phyloP scores from a whole-genome alignment of 2,329 filamentous ascomycete species.

The Mycosphaerella sp. region DNA sequence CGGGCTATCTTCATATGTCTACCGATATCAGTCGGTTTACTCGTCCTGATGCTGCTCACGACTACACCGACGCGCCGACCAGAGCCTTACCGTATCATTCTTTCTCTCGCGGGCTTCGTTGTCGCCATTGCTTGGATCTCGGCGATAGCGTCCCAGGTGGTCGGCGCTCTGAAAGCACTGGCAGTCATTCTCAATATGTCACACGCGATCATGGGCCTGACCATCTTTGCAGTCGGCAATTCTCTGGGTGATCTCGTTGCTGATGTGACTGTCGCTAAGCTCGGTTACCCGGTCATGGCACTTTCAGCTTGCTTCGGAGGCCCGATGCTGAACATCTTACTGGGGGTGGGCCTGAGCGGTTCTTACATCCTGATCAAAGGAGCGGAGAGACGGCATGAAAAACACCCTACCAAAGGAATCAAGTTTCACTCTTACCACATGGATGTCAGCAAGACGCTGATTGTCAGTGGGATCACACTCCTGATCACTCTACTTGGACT shows the following conservation, averaged over 20 bases:
- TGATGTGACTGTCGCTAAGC: conserved; percentile 84
- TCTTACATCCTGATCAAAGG: conserved; percentile 75
- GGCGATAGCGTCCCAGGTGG: conserved; percentile 90
- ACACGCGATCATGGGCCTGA: conserved; percentile 89
- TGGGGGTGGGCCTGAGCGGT: conserved; percentile 88
- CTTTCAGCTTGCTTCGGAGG: conserved; percentile 93
- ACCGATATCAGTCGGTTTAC: conserved; percentile 55
- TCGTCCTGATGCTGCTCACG: conserved; percentile 60
- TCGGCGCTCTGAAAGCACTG: conserved; percentile 86
- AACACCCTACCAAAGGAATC: conserved; percentile 59
- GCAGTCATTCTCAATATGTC: conserved; percentile 89
- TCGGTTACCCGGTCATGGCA: conserved; percentile 97
- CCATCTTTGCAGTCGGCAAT: conserved; percentile 94
- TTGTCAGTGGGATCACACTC: conserved; percentile 79
- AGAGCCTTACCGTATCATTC: conserved; percentile 60
- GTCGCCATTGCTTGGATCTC: conserved; percentile 96
- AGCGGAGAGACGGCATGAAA: conserved; percentile 58
- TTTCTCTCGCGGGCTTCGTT: conserved; percentile 84
- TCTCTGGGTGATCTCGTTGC: conserved; percentile 90
- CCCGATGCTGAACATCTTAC: conserved; percentile 92
- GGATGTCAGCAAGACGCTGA: conserved; percentile 72
- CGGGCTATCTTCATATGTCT: conserved; percentile 38
- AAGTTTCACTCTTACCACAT: conserved; percentile 74
- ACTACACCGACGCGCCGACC: conserved; percentile 63
- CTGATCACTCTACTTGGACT: conserved; percentile 72